phyloP scores from a whole-genome alignment of 2,329 filamentous ascomycete genomes.

The Pseudogymnoascus verrucosus region DNA sequence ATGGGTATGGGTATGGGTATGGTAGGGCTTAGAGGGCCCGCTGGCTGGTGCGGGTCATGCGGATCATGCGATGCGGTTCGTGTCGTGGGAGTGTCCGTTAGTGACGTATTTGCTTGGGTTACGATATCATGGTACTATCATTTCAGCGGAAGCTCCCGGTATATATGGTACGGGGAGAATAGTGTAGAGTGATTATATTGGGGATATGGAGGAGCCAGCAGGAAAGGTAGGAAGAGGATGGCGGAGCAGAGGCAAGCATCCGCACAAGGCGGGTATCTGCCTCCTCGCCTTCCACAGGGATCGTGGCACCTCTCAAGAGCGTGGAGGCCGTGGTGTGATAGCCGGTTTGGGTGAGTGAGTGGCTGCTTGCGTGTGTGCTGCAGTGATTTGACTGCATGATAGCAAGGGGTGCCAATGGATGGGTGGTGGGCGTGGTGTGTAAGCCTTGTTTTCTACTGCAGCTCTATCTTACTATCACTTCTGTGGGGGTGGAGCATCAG shows the following conservation, averaged over 20 bases:
- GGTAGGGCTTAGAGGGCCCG: background rate
- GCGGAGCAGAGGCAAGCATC: background rate
- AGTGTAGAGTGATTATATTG: too few species aligned
- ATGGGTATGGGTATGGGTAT: too few species aligned
- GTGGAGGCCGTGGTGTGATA: background rate
- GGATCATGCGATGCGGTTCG: background rate
- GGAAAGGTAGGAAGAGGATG: background rate
- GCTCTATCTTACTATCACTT: background rate
- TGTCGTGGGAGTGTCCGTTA: background rate
- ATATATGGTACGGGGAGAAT: background rate
- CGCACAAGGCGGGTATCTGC: background rate
- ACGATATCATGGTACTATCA: background rate
- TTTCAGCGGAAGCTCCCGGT: background rate
- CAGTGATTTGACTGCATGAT: background rate
- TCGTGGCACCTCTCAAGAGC: slow-evolving; percentile 4
- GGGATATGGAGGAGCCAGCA: too few species aligned
- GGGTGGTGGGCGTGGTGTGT: background rate
- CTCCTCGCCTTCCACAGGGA: background rate
- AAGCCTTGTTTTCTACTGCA: background rate
- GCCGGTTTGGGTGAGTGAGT: background rate
- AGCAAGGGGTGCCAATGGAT: background rate
- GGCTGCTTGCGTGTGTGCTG: background rate
- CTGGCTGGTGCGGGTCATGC: background rate
- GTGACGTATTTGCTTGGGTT: background rate
- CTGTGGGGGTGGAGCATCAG: background rate